phyloP scores from a whole-genome alignment of 805 yeast genomes.

The Ogataea paraovalis region DNA sequence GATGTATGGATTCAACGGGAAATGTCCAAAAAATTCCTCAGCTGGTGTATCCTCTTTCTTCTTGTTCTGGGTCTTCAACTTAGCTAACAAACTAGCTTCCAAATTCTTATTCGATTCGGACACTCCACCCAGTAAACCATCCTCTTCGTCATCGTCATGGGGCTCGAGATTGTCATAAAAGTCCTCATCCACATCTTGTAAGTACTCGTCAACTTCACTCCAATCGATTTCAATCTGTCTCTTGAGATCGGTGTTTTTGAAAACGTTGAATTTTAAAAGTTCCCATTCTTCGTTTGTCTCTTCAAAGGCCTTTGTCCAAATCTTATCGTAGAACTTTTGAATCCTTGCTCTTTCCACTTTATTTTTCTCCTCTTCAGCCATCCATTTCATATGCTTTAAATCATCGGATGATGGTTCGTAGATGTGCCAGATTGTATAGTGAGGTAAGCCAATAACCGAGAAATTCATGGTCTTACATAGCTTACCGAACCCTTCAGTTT shows the following conservation, averaged over 20 bases:
- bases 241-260: constrained; percentile 72
- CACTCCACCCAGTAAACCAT: constrained; percentile 6
- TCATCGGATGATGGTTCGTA: constrained; percentile 93
- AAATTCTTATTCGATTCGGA: constrained; percentile 14
- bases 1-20: constrained; percentile 29
- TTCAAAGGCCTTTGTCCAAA: constrained; percentile 78
- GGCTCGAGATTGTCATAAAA: constrained; percentile 17
- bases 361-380: constrained; percentile 73
- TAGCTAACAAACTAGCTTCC: constrained; percentile 12
- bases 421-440: constrained; percentile 90
- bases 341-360: constrained; percentile 60
- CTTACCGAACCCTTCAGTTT: constrained; percentile 93
- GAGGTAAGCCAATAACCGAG: constrained; percentile 83
- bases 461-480: constrained; percentile 81
- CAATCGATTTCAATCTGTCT: constrained; percentile 56
- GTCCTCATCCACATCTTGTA: constrained; percentile 24
- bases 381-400: constrained; percentile 77
- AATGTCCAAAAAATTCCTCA: constrained; percentile 28
- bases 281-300: constrained; percentile 75
- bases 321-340: constrained; percentile 62
- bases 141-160: constrained; percentile 4
- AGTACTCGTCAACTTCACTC: constrained; percentile 56
- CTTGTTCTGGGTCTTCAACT: constrained; percentile 7
- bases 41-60: constrained; percentile 9
- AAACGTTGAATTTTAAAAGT: constrained; percentile 60